Conservation (phyloP, 2,329 filamentous ascomycete genomes). For the Cercospora zeae-maydis region DNA sequence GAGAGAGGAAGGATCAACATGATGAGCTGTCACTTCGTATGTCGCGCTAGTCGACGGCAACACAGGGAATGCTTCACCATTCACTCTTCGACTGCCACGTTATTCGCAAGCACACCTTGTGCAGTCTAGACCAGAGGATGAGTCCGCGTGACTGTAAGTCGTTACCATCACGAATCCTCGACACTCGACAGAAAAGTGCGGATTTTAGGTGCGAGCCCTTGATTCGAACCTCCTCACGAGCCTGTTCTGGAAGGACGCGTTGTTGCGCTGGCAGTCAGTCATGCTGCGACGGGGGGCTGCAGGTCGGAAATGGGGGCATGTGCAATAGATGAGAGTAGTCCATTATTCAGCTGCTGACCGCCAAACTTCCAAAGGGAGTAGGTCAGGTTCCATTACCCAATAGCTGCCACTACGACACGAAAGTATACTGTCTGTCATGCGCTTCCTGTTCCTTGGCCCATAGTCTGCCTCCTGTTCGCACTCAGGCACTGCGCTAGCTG, state of each 20-base stretch:
- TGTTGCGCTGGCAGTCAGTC: neutral
- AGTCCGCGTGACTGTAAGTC: neutral
- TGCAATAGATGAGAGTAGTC: neutral
- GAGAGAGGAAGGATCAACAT: neutral
- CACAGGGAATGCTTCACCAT: neutral
- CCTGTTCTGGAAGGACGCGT: neutral
- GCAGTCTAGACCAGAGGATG: neutral
- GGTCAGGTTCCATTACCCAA: neutral
- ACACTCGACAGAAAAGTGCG: neutral
- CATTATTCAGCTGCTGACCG: neutral
- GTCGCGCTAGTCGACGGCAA: neutral
- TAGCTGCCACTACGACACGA: neutral
- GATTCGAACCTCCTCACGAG: neutral
- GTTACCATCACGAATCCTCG: neutral
- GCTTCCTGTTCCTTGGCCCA: neutral
- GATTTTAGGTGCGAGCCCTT: neutral
- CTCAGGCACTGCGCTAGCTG: neutral
- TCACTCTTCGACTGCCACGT: neutral
- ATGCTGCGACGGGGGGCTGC: no score
- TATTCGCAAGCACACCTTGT: neutral
- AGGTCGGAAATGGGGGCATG: no score
- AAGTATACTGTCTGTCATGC: neutral
- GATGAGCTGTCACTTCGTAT: neutral
- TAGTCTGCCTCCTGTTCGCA: neutral
- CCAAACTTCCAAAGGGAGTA: neutral